phyloP scores from a whole-genome alignment of 441 rosid species.

The Raphanus hybrid region DNA sequence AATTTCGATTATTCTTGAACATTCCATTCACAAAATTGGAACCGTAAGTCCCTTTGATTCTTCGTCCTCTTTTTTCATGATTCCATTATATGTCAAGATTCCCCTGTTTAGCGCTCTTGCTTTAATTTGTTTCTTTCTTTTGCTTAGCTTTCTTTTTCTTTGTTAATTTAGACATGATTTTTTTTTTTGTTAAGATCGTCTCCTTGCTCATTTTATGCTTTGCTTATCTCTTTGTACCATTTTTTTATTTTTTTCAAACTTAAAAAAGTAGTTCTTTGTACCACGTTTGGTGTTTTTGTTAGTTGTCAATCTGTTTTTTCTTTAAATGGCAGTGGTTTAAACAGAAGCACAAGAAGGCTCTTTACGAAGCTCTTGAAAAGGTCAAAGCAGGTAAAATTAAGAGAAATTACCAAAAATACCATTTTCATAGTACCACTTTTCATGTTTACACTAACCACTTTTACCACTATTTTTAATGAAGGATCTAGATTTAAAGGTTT shows the following conservation, averaged over 20 bases:
- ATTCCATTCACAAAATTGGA: conserved; percentile 62
- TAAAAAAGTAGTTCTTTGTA: neutral
- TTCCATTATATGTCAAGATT: neutral
- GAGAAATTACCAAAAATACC: no score
- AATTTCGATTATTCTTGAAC: conserved; percentile 58
- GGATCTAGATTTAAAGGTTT: no score
- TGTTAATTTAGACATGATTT: neutral
- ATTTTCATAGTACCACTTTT: no score
- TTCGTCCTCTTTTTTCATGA: neutral
- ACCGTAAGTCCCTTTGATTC: conserved; percentile 45
- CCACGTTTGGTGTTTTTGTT: conserved; percentile 11
- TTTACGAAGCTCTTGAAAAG: conserved; percentile 75
- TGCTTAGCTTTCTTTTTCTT: neutral
- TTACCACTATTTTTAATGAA: no score
- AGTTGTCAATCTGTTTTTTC: neutral
- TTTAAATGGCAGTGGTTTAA: conserved; percentile 52
- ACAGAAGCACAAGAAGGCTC: conserved; percentile 56
- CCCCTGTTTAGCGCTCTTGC: neutral
- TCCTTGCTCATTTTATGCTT: neutral
- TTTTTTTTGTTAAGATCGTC: neutral
- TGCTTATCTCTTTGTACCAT: neutral
- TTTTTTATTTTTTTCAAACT: no score
- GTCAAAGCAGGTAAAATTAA: conserved; percentile 83
- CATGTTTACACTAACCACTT: no score
- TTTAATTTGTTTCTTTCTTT: conserved; percentile 10